Evolutionary conservation across 768 basidiomycete species (phyloP).

Genomic region (Tricholoma flavovirens): DNA sequence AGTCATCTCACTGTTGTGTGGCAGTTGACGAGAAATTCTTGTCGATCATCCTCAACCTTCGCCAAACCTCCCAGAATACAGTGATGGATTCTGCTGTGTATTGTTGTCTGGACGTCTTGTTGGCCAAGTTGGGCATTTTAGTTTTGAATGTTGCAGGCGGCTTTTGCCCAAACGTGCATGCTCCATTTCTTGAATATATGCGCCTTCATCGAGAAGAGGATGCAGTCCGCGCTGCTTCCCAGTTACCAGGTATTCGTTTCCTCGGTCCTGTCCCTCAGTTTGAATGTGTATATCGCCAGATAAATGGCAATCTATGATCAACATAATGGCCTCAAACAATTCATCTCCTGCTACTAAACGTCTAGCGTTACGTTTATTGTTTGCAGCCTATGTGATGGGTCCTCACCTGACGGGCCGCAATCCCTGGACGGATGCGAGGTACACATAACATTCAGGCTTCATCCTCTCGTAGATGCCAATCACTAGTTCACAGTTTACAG

Average conservation of each 20-base stretch:
- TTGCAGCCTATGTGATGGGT: constrained; percentile 49
- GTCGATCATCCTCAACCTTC: constrained; percentile 43
- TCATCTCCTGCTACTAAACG: constrained; percentile 59
- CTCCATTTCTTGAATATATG: constrained; percentile 22
- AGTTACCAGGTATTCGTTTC: constrained; percentile 55
- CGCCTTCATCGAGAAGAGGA: constrained; percentile 43
- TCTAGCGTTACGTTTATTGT: constrained; percentile 48
- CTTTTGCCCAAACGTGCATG: constrained; percentile 22
- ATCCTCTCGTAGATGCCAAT: not conserved
- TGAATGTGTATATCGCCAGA: constrained; percentile 29
- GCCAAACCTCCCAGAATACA: constrained; percentile 39
- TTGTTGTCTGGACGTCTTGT: constrained; percentile 61
- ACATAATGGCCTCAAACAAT: constrained; percentile 39
- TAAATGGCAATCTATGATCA: constrained; percentile 43
- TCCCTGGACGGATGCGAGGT: constrained; percentile 19
- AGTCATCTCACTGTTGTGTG: not conserved
- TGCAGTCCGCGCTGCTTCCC: constrained; percentile 51
- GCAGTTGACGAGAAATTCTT: constrained; percentile 28
- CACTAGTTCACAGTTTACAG: not conserved
- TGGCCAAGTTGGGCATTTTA: constrained; percentile 47
- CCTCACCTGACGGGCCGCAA: constrained; percentile 30
- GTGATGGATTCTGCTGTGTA: constrained; percentile 36
- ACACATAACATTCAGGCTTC: not conserved
- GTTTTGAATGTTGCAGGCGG: constrained; percentile 16
- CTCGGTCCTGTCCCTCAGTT: not conserved